A percentile compares a stretch with the other conserved stretches of the same genome.
Evolutionary conservation across 805 yeast species (phyloP).

Genomic region (Naumovozyma castellii): DNA sequence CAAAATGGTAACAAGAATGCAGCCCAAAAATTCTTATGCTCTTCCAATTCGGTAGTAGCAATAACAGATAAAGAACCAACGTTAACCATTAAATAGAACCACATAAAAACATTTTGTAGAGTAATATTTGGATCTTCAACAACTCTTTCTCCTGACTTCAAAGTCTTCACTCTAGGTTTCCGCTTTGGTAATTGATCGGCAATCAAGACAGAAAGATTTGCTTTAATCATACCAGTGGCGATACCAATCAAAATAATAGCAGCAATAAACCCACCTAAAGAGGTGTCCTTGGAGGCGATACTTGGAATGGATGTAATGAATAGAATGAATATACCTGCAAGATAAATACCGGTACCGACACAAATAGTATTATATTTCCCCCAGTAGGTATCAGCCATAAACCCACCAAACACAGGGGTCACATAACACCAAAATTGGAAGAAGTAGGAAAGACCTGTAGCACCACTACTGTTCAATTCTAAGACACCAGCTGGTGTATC

Average conservation of each 20-base stretch:
- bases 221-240: constrained; percentile 75
- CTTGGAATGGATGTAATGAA: constrained; percentile 61
- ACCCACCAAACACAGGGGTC: constrained; percentile 71
- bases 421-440: constrained; percentile 78
- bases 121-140: constrained; percentile 62
- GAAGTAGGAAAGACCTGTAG: constrained; percentile 64
- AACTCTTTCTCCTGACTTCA: constrained; percentile 55
- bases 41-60: constrained; percentile 68
- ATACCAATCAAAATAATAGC: constrained; percentile 47
- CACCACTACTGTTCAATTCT: constrained; percentile 49
- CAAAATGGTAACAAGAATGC: constrained; percentile 65
- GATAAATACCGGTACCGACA: constrained; percentile 49
- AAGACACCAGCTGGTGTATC: constrained; percentile 45
- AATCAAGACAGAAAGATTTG: constrained; percentile 59
- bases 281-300: constrained; percentile 40
- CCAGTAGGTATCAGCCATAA: constrained; percentile 62
- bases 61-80: constrained; percentile 66
- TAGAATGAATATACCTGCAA: constrained; percentile 52
- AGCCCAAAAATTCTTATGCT: constrained; percentile 58
- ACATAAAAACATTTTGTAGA: constrained; percentile 63
- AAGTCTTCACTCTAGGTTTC: constrained; percentile 47
- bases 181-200: constrained; percentile 65
- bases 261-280: constrained; percentile 50
- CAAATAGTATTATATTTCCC: constrained; percentile 66
- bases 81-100: constrained; percentile 69